Evolutionary conservation across 371 early-diverging fungal species (phyloP).

Genomic region (Haplosporangium sp.): DNA sequence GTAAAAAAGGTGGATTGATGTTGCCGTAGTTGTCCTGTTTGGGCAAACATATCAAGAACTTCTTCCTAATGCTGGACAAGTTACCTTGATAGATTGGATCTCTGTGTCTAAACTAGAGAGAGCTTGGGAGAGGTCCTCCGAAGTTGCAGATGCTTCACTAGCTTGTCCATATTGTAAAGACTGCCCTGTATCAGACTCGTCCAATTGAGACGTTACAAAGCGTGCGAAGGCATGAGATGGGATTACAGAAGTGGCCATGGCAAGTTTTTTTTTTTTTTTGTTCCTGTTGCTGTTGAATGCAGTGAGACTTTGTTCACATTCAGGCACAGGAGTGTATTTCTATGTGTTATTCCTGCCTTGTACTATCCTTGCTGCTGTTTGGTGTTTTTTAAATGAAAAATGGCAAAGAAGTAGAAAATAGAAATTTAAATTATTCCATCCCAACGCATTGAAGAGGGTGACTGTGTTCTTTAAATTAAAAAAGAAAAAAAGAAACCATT

Average conservation of each 20-base stretch:
- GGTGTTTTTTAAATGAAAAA: no score
- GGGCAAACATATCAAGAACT: no score
- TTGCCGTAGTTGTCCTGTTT: neutral
- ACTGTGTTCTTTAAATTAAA: no score
- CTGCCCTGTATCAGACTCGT: slow-evolving; percentile 23
- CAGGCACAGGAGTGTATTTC: no score
- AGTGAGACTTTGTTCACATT: neutral
- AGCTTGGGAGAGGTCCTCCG: slow-evolving; percentile 28
- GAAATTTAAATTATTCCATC: no score
- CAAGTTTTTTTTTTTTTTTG: neutral
- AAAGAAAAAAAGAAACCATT: no score
- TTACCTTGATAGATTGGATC: slow-evolving; percentile 47
- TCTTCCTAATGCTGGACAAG: neutral
- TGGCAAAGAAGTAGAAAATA: no score
- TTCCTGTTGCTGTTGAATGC: no score
- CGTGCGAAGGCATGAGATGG: slow-evolving; percentile 42
- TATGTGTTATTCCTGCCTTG: no score
- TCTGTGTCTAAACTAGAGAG: slow-evolving; percentile 29
- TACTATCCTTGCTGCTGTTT: no score
- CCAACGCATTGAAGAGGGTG: no score
- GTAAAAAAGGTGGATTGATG: no score
- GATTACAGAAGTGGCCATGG: slow-evolving; percentile 35
- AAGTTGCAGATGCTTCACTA: slow-evolving; percentile 9
- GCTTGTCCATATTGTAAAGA: neutral
- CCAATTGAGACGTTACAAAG: slow-evolving; percentile 45